Conservation (phyloP, 768 basidiomycete genomes). For the Lepiota brunneoincarnata region DNA sequence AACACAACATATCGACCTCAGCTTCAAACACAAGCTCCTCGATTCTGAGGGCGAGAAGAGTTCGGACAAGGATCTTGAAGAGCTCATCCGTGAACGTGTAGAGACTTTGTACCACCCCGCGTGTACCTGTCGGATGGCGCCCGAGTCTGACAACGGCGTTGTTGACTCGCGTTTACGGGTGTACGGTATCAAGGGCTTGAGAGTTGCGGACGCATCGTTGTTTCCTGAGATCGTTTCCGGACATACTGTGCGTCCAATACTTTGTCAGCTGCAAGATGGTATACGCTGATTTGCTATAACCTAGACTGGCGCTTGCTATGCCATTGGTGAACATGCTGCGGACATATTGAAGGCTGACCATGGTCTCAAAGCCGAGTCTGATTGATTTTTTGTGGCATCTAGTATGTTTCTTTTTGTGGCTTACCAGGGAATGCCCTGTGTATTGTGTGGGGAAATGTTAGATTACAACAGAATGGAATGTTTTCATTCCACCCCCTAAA, state of each 20-base stretch:
- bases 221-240: constrained; percentile 15
- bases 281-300: not conserved
- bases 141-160: constrained; percentile 36
- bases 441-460: too few relatives aligned
- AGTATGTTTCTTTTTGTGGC: too few relatives aligned
- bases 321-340: constrained; percentile 27
- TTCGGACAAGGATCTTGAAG: constrained; percentile 36
- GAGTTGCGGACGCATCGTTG: constrained; percentile 25
- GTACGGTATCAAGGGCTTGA: constrained; percentile 39
- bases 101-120: constrained; percentile 47
- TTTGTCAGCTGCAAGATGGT: not conserved
- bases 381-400: too few relatives aligned
- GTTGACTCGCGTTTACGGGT: constrained; percentile 42
- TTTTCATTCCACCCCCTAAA: too few relatives aligned
- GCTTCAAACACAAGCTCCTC: constrained; percentile 27
- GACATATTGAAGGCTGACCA: constrained; percentile 28
- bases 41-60: constrained; percentile 32
- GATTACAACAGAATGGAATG: too few relatives aligned
- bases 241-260: constrained; percentile 8
- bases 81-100: constrained; percentile 35
- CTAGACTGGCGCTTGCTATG: constrained; percentile 28
- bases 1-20: constrained; percentile 26
- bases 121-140: constrained; percentile 45
- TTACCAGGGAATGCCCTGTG: too few relatives aligned
- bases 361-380: not conserved